Base-by-base conservation (phyloP, 768 basidiomycete species). In the Myochromella boudieri region DNA sequence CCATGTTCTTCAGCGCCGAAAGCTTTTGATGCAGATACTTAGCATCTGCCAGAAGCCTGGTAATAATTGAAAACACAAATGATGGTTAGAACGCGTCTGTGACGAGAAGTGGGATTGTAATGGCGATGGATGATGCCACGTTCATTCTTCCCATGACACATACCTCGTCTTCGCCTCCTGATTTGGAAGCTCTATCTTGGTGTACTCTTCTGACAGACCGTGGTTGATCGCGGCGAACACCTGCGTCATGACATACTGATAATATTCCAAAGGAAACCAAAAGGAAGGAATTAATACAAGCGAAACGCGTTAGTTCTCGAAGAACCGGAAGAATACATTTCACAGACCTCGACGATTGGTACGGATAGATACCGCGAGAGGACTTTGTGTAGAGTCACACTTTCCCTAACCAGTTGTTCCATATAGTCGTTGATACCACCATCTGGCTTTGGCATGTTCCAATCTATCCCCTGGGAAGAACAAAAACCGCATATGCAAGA, bases 211-310 rank as follows among this genome's bases (percentile, higher is more conserved):
- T 29, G 85, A 85, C 17, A 99, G 73, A 27, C 90, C 82, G 68
- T 91, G 85, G 65, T 93, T 93, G 66, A 97, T 94, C 11, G 91
- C 85, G 15, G 89, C 89, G 51, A 97, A 86, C 11, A 98, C 97
- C 62, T 97, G 91, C 27, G 84, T 81, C 91, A 97, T 95, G 61
- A 99, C 92, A 63, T 80, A 81, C 91, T 97, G 18, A 37, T 42
- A 53, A 44, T 42, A 43, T 51, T 49, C 46, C 37, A 31, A 47
- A 56, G 27, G 27, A 24, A 33, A 36, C 15, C 22, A 22, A 38
- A 24, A 10, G 42, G 51, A 26, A 49, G 39, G 14, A 44, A 7
- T n/a, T 6, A 28, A 15, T 27, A 18, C 3, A 3, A 26, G 25
- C 14, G 28, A 18, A 42, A 49, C 20, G n/a, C n/a, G 36, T 48